Base-by-base conservation (phyloP, 1,284 basidiomycete genomes). In the Rhodotorula sp. region DNA sequence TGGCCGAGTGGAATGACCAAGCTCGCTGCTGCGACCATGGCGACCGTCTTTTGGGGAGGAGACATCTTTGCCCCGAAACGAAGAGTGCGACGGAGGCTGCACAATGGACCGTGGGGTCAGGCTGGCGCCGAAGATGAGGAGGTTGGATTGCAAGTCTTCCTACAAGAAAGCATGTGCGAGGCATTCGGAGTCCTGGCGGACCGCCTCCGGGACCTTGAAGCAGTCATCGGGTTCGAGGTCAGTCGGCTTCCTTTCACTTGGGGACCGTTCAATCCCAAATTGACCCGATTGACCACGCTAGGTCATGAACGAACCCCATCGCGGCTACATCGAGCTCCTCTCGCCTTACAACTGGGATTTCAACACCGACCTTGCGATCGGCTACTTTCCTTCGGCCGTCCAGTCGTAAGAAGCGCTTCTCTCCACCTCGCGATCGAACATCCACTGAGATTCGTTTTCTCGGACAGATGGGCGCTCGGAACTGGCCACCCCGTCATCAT, bases 251-350 rank as follows among this genome's bases (percentile, higher is more conserved):
- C 3, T 3, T 21, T 47, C 8, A 6, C 5, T 46, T 52, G 31
- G 14, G 20, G 46, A 34, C 2, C 5, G 16, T 43, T 48, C 51
- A 18, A 10, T 1, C 6, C 23, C 15, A 21, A 15, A 3, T 21
- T 52, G 21, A 65, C 18, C 39, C 39, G 7, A 10, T 14, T 43
- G 39, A 43, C 39, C 39, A 43, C 39, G 12, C 39, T 51, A 73
- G 70, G 74, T 76, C 23, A 90, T 97, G 87, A 99, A 99, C 79
- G 96, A 99, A 81, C 96, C 96, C 1, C 95, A 99, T 82, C 86
- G 90, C 78, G 97, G 96, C 34, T 97, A 94, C 79, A 88, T 97
- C 71, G 87, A 90, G 68, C 83, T 96, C 5, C 85, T 87, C 56
- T 92, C 92, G 4, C 86, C 97, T 64, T 89, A 97, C 78, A 84